Evolutionary conservation across 148 eudicot species (phyloP).

Genomic region (Salicornia ramosissima): DNA sequence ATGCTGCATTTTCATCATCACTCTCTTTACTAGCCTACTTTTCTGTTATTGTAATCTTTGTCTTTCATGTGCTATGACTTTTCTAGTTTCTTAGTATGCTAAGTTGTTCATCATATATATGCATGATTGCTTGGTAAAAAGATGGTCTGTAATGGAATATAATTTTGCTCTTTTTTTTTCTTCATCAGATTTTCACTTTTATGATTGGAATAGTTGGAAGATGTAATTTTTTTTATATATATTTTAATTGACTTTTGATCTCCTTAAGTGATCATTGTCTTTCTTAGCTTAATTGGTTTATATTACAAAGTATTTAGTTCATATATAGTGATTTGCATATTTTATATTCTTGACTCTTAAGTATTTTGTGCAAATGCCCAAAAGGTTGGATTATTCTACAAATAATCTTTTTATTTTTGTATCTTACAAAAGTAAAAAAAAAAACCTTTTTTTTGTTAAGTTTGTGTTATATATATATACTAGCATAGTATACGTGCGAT

Average conservation of each 20-base stretch:
- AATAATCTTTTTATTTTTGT: no score
- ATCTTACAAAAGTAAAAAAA: no score
- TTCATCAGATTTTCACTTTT: background rate
- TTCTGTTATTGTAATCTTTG: slow-evolving; percentile 14
- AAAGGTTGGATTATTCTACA: no score
- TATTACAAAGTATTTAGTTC: no score
- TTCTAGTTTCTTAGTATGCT: slow-evolving; percentile 7
- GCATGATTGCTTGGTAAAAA: background rate
- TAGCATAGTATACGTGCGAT: no score
- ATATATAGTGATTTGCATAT: no score
- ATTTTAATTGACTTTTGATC: no score
- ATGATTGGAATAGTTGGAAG: background rate
- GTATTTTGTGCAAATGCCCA: no score
- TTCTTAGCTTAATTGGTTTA: no score
- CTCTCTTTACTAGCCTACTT: slow-evolving; percentile 12
- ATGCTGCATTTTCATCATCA: slow-evolving; percentile 19
- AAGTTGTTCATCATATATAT: background rate
- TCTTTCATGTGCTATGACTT: slow-evolving; percentile 16
- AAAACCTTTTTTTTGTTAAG: no score
- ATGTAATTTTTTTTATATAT: background rate
- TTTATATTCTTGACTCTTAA: no score
- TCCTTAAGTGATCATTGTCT: background rate
- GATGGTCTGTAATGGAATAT: slow-evolving; percentile 1
- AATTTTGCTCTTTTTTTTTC: background rate
- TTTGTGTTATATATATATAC: no score